Evolutionary conservation across 257 asterid species (phyloP), one percentile per base, ranked within the genome.

Genomic region (Scutellaria baicalensis): DNA sequence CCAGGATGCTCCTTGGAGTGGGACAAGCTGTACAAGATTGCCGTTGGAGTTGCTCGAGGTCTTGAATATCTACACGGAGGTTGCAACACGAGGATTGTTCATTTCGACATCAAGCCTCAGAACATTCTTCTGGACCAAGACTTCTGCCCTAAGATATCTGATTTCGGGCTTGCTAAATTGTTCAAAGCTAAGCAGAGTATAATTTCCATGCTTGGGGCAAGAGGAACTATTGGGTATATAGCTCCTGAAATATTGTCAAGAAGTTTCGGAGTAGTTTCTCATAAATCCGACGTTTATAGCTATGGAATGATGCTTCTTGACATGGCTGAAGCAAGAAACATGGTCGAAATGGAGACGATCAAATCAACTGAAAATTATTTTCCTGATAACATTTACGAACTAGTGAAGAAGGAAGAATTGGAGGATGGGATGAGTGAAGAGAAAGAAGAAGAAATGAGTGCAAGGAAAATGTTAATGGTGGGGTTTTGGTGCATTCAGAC

Each of bases 401-500:
- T 18, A 8, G 14, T 11, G 20, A 7, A 71, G 73, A 50, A 75
- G 60, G 51, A 75, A 1, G 66, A 60, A 12, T 27, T 76, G 5
- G 60, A 75, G 44, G 79, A 48, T 23, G 9, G 47, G 1, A 58
- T 33, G 58, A 47, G 9, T 4, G 73, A 61, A 23, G 88, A 73
- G 33, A 79, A 75, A 2, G 86, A 74, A 60, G 81, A 83, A 74
- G n/a, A n/a, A n/a, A n/a, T n/a, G n/a, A 70, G 36, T 11, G 70
- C 59, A 8, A 77, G 66, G 72, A 86, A 86, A 74, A 78, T 89
- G 88, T 51, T 83, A 9, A 64, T 86, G 68, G 86, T 83, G 1
- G 93, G 93, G 3, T 59, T 86, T 17, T 88, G 91, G 91, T 86
- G 96, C 80, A 86, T 84, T 64, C 93, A 84, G 52, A 81, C 79